Base-by-base conservation (phyloP, 1,284 basidiomycete species). In the Trichosporon sp. region DNA sequence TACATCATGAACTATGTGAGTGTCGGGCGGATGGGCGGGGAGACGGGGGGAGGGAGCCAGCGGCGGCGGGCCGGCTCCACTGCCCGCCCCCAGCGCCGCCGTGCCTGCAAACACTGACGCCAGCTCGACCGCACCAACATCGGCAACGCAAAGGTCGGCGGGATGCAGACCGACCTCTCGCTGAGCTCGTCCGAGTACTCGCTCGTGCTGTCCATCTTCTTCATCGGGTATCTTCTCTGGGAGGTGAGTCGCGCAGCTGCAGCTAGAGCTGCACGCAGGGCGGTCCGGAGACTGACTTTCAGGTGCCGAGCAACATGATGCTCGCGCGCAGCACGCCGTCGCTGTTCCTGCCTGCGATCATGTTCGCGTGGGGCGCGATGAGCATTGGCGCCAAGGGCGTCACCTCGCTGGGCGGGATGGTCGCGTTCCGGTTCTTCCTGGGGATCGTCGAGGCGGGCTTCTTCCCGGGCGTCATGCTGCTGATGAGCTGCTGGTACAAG, bases 341-440 rank as follows among this genome's bases (percentile, higher is more conserved):
- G 1, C 44, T 75, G 63, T 78, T 73, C 67, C 72, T 78, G 0
- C 74, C 76, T 0, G 58, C 62, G 5, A 66, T 77, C 67, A 75
- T 74, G 74, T 65, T 73, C 27, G 23, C 67, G 38, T 75, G 75
- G 75, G 75, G 71, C 27, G 63, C 34, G 81, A 78, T 83, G 75
- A 79, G 78, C 51, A 75, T 83, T 32, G 76, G 76, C 27, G 81
- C 77, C 31, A 77, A 76, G 12, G 80, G 81, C 47, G 75, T 83
- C 56, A 73, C 75, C 69, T 77, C 72, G 38, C 70, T 79, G n/a
- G 81, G 68, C 11, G 80, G 80, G 13, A 80, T 84, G 72, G 74
- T 83, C 35, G 77, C 75, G 5, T 79, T 81, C 74, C 76, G 83
- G 63, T 73, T 83, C 65, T 75, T 81, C 23, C 74, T 84, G 2